Conservation (phyloP, 192 early-diverging fungal species). For the Spinellus fusiger region DNA sequence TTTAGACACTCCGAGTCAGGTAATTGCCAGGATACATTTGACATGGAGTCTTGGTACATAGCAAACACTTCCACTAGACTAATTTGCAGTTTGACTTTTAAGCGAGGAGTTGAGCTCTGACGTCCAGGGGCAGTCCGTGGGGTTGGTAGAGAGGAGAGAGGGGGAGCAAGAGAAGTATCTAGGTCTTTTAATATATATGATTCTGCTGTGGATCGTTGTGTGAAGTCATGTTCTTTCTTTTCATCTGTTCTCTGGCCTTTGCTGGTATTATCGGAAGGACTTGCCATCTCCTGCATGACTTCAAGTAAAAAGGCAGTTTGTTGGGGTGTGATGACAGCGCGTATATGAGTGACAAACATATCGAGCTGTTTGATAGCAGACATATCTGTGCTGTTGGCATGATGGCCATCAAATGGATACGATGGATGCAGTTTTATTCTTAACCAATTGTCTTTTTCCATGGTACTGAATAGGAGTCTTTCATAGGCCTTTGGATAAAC, state of each 20-base stretch:
- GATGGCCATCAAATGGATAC: neutral
- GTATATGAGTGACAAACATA: slow-evolving; percentile 30
- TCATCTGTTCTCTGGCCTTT: neutral
- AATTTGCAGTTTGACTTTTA: slow-evolving; percentile 36
- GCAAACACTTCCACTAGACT: slow-evolving; percentile 34
- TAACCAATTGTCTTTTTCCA: slow-evolving; percentile 39
- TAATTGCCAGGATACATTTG: neutral
- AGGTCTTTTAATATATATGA: too few relatives aligned
- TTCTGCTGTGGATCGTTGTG: neutral
- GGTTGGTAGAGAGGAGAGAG: neutral
- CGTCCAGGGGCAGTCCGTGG: neutral
- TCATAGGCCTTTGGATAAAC: slow-evolving; percentile 20
- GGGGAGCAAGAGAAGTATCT: too few relatives aligned
- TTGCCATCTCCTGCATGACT: neutral
- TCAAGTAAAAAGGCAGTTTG: slow-evolving; percentile 36
- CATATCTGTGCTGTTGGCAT: neutral
- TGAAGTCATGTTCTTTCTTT: neutral
- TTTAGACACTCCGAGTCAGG: neutral
- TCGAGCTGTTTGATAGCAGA: slow-evolving; percentile 34
- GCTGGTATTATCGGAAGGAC: neutral
- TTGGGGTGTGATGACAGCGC: slow-evolving; percentile 29
- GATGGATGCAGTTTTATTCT: slow-evolving; percentile 34
- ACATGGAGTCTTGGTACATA: slow-evolving; percentile 28
- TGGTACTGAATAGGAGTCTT: slow-evolving; percentile 39
- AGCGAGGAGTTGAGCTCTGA: neutral